A percentile compares a stretch with the other conserved stretches of the same genome.
phyloP scores from a whole-genome alignment of 306 rosid genomes.

The Astragalus membranaceus region DNA sequence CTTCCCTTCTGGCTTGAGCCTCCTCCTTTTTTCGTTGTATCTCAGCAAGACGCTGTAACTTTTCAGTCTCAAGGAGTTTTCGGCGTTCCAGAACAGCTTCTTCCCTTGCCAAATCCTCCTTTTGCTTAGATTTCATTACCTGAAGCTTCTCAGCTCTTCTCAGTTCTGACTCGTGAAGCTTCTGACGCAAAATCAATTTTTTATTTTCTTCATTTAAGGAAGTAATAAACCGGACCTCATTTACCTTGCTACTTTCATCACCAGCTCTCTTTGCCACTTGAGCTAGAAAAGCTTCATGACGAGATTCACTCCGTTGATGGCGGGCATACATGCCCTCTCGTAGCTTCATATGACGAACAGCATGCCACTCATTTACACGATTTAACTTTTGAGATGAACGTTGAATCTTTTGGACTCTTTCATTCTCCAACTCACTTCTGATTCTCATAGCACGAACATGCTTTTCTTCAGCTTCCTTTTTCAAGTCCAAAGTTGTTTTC shows the following conservation, averaged over 20 bases:
- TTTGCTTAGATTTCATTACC: constrained; percentile 89
- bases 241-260: constrained; percentile 97
- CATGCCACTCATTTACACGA: constrained; percentile 89
- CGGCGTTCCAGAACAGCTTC: constrained; percentile 96
- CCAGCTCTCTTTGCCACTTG: constrained; percentile 99
- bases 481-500: constrained; percentile 78
- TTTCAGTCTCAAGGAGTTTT: constrained; percentile 91
- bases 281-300: constrained; percentile 96
- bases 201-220: constrained; percentile 94
- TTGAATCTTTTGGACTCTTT: constrained; percentile 94
- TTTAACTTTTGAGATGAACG: constrained; percentile 81
- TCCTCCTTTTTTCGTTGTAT: constrained; percentile 96
- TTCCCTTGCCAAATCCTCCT: constrained; percentile 96
- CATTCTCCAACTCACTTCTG: constrained; percentile 87
- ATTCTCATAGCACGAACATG: constrained; percentile 97
- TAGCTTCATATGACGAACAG: constrained; percentile 84
- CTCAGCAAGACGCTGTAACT: constrained; percentile 96
- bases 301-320: constrained; percentile 91
- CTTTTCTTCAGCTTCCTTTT: constrained; percentile 88
- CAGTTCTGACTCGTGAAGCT: constrained; percentile 93
- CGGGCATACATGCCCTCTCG: constrained; percentile 98
- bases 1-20: constrained; percentile 94
- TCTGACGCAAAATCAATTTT: constrained; percentile 81
- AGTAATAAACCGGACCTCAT: constrained; percentile 95
- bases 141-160: constrained; percentile 98